These are phyloP conservation scores for Lactarius hatsudake DNA, from an alignment of 768 basidiomycete species.

Conservation along the genomic window DNA sequence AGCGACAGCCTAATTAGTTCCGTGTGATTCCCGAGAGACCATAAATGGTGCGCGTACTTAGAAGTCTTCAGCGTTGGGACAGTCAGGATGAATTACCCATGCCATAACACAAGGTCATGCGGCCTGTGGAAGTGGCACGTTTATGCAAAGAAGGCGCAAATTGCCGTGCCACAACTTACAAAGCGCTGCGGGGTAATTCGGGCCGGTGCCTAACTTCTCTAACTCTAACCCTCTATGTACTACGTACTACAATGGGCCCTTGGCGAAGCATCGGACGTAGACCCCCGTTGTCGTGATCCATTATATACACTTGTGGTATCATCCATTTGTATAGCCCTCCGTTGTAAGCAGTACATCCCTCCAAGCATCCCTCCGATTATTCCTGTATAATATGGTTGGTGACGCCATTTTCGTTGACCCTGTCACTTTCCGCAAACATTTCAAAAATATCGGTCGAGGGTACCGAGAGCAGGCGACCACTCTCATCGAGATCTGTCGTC, in stretches of 20 bases:
- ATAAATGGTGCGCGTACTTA: not conserved
- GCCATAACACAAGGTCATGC: not conserved
- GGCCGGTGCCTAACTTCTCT: not conserved
- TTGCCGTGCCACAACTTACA: no score
- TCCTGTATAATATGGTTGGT: no score
- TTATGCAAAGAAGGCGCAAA: not conserved
- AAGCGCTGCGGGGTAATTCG: not conserved
- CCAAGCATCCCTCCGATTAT: no score
- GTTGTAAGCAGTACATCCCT: not conserved
- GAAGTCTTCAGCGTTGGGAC: no score
- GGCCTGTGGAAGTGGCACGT: not conserved
- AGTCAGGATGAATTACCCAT: no score
- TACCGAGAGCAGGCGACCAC: not conserved
- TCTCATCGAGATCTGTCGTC: constrained; percentile 4
- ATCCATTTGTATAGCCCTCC: not conserved
- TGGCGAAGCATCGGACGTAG: not conserved
- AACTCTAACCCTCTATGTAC: not conserved
- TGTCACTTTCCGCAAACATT: not conserved
- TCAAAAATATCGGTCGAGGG: not conserved
- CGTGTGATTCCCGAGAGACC: not conserved
- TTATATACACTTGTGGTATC: not conserved
- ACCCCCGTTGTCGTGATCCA: not conserved
- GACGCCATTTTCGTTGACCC: not conserved
- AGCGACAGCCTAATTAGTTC: not conserved
- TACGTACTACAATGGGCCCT: not conserved